Evolutionary conservation across 306 rosid genomes (phyloP).

Genomic region (Vachellia collinsii): DNA sequence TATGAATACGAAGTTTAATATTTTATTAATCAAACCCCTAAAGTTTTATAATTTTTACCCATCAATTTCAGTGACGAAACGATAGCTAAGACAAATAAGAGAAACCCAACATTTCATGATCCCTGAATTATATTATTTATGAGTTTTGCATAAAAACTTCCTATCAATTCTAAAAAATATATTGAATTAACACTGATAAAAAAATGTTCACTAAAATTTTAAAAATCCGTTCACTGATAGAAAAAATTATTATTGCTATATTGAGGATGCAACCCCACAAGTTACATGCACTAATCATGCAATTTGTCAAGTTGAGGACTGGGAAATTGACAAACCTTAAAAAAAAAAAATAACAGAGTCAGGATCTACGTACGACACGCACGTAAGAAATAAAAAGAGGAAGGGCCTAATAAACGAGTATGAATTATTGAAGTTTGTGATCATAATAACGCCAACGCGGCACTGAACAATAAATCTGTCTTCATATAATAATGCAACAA

Average conservation of each 20-base stretch:
- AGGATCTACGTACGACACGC: neutral
- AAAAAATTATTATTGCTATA: too few relatives aligned
- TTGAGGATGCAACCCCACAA: too few relatives aligned
- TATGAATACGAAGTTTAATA: too few relatives aligned
- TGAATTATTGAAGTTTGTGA: conserved; percentile 14
- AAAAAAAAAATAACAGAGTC: neutral
- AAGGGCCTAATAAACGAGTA: neutral
- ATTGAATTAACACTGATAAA: neutral
- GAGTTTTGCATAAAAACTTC: neutral
- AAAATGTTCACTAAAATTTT: too few relatives aligned
- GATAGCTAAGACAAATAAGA: too few relatives aligned
- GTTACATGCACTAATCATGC: neutral
- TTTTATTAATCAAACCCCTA: too few relatives aligned
- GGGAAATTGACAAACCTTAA: neutral
- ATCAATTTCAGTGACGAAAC: too few relatives aligned
- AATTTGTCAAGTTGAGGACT: neutral
- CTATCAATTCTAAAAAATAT: neutral
- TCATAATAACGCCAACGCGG: conserved; percentile 36
- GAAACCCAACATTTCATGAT: too few relatives aligned
- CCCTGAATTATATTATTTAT: neutral
- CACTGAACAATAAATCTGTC: conserved; percentile 38
- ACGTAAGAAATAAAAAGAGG: neutral
- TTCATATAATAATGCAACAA: conserved; percentile 32
- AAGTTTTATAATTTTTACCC: too few relatives aligned
- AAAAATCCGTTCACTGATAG: too few relatives aligned